These are phyloP conservation scores for Trematosphaeria pertusa DNA, from an alignment of 2,329 filamentous ascomycete species.

Conservation along the genomic window DNA sequence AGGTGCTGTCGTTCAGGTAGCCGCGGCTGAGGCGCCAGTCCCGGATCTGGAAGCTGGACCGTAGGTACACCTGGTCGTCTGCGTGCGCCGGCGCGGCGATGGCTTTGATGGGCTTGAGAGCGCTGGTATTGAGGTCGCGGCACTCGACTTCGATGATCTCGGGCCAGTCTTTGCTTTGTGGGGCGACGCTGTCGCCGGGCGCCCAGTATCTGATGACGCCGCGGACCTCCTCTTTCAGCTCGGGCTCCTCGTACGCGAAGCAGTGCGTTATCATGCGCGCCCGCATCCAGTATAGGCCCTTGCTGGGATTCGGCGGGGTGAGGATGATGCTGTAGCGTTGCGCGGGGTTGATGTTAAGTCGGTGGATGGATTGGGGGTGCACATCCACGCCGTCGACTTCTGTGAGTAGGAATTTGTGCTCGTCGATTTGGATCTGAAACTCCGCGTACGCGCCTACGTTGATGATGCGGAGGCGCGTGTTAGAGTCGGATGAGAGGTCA, in stretches of 20 bases:
- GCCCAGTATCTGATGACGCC: conserved; percentile 58
- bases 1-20: conserved; percentile 65
- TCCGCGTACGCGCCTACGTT: conserved; percentile 74
- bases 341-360: conserved; percentile 69
- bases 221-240: conserved; percentile 55
- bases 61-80: conserved; percentile 61
- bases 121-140: conserved; percentile 58
- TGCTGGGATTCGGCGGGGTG: conserved; percentile 54
- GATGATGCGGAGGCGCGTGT: conserved; percentile 74
- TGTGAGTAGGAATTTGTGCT: conserved; percentile 67
- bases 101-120: conserved; percentile 54
- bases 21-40: conserved; percentile 65
- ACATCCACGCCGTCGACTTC: conserved; percentile 73
- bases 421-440: conserved; percentile 65
- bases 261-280: conserved; percentile 68
- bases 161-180: conserved; percentile 58
- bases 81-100: conserved; percentile 55
- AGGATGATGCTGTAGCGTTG: conserved; percentile 74
- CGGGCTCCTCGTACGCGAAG: conserved; percentile 61
- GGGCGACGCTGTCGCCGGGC: conserved; percentile 15
- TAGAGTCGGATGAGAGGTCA: conserved; percentile 56
- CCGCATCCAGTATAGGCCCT: conserved; percentile 54
- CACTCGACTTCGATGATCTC: conserved; percentile 59
- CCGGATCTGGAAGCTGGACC: conserved; percentile 66
- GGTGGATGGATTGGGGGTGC: conserved; percentile 60